A percentile compares a stretch with the other conserved stretches of the same genome.
Conservation (phyloP, 2,329 filamentous ascomycete species). For the Exophiala lecanii-corni region DNA sequence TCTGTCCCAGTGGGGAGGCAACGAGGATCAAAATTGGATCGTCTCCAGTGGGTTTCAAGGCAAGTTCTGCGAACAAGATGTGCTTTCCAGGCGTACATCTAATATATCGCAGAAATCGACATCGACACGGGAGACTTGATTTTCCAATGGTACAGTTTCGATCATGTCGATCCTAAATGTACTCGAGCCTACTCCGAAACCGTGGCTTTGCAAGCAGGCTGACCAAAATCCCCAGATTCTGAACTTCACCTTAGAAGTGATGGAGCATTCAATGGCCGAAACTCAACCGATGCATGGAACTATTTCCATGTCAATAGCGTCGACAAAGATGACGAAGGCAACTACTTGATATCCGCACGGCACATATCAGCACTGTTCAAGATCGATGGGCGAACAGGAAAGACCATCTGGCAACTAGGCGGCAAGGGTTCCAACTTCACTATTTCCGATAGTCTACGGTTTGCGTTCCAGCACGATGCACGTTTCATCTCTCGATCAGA, state of each 20-base stretch:
- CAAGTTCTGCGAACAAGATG: too few relatives aligned
- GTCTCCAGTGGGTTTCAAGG: neutral
- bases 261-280: slow-evolving; percentile 34
- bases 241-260: neutral
- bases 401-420: slow-evolving; percentile 37
- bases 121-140: slow-evolving; percentile 50
- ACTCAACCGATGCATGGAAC: slow-evolving; percentile 42
- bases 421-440: slow-evolving; percentile 31
- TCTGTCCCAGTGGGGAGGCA: neutral
- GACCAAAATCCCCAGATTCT: neutral
- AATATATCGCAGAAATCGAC: too few relatives aligned
- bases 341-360: slow-evolving; percentile 39
- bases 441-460: slow-evolving; percentile 26
- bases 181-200: slow-evolving; percentile 44
- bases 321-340: slow-evolving; percentile 37
- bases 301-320: slow-evolving; percentile 43
- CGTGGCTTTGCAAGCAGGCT: slow-evolving; percentile 44
- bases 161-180: slow-evolving; percentile 48
- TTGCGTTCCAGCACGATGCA: slow-evolving; percentile 42
- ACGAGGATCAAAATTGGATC: neutral
- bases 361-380: slow-evolving; percentile 40
- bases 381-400: slow-evolving; percentile 36
- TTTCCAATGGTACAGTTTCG: slow-evolving; percentile 57
- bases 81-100: too few relatives aligned
- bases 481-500: slow-evolving; percentile 32